These are phyloP conservation scores for Helianthus tuberosus DNA, from an alignment of 129 eudicot genomes.

Conservation along the genomic window DNA sequence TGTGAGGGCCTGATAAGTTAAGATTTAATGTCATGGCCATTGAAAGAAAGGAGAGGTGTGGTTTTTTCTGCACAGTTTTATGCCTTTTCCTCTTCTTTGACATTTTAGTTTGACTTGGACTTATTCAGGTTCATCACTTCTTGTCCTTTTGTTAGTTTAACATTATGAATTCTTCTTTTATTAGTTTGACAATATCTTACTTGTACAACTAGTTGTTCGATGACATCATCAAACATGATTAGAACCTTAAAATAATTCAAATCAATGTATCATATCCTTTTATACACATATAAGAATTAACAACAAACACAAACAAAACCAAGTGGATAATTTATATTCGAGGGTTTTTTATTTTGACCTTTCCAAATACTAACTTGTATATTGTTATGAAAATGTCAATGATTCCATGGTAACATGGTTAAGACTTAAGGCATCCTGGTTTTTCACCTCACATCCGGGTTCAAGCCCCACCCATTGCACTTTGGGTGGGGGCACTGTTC, in stretches of 20 bases:
- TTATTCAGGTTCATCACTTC: not conserved
- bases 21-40: not conserved
- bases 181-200: not conserved
- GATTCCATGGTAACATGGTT: too few species aligned
- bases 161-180: not conserved
- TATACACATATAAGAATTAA: not conserved
- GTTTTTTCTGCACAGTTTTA: not conserved
- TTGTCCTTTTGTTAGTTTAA: not conserved
- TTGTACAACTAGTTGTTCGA: not conserved
- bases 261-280: not conserved
- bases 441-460: too few species aligned
- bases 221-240: not conserved
- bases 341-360: too few species aligned
- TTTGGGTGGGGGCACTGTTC: too few species aligned
- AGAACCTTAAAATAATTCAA: not conserved
- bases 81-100: not conserved
- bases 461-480: too few species aligned
- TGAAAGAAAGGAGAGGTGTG: not conserved
- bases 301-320: not conserved
- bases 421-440: too few species aligned
- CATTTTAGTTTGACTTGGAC: constrained; percentile 5
- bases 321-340: too few species aligned
- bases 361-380: too few species aligned
- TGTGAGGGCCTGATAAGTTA: not conserved
- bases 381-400: too few species aligned